These are phyloP conservation scores for Kazachstania psychrophila DNA, from an alignment of 805 yeast genomes.

Conservation along the genomic window DNA sequence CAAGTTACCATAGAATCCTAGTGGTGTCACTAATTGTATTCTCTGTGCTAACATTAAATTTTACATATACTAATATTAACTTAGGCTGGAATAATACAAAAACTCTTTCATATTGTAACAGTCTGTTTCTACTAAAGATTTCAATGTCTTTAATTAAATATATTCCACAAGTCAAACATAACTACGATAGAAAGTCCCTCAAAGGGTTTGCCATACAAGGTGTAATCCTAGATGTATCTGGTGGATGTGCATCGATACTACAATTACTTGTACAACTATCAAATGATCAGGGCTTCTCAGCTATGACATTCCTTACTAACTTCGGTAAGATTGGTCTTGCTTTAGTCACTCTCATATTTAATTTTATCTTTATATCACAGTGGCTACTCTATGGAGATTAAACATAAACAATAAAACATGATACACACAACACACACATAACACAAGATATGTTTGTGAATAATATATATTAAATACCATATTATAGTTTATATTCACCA, in stretches of 20 bases:
- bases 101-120: constrained; percentile 20
- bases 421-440: no score
- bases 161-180: constrained; percentile 80
- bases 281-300: constrained; percentile 15
- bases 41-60: constrained; percentile 10
- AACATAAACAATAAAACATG: neutral
- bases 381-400: constrained; percentile 21
- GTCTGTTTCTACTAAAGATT: constrained; percentile 33
- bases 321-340: constrained; percentile 35
- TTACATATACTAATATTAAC: constrained; percentile 4
- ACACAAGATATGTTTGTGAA: no score
- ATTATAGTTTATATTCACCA: no score
- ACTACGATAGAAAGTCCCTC: constrained; percentile 67
- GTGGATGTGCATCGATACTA: constrained; percentile 29
- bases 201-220: constrained; percentile 73
- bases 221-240: constrained; percentile 30
- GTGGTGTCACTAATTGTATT: constrained; percentile 12
- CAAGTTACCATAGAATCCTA: constrained; percentile 17
- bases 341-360: constrained; percentile 32
- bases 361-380: constrained; percentile 32
- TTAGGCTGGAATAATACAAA: constrained; percentile 18
- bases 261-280: constrained; percentile 21
- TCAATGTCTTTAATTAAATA: constrained; percentile 42
- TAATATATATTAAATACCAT: no score
- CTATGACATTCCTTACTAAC: constrained; percentile 25